phyloP scores from a whole-genome alignment of 352 stramenopile species.

The Stramenopiles sp. region DNA sequence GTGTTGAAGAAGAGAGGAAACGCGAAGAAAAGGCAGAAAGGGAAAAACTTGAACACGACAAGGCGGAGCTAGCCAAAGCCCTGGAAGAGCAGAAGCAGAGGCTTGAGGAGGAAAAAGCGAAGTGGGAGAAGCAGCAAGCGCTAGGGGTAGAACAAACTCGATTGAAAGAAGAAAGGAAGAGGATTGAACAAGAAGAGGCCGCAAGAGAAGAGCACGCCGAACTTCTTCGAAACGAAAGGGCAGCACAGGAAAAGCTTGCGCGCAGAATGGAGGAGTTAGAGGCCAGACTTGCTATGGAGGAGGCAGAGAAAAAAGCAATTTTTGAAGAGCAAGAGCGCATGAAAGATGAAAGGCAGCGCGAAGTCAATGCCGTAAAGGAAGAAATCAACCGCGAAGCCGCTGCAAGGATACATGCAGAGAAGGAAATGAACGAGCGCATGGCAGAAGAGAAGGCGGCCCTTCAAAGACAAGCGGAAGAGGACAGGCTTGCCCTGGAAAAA shows the following conservation, averaged over 20 bases:
- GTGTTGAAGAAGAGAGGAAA: slow-evolving; percentile 5
- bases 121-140: not conserved
- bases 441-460: not conserved
- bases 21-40: not conserved
- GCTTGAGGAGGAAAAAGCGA: not conserved
- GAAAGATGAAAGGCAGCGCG: slow-evolving; percentile 3
- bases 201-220: not conserved
- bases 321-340: slow-evolving; percentile 3
- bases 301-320: slow-evolving; percentile 7
- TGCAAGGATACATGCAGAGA: not conserved
- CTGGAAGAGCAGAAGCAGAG: not conserved
- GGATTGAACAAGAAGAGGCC: not conserved
- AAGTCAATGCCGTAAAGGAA: too few species aligned
- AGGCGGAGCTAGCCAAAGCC: slow-evolving; percentile 10
- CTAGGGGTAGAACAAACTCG: not conserved
- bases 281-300: not conserved
- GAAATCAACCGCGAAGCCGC: too few species aligned
- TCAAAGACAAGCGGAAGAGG: not conserved
- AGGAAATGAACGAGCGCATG: not conserved
- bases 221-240: not conserved
- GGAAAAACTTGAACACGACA: slow-evolving; percentile 2
- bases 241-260: not conserved
- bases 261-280: not conserved
- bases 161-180: not conserved
- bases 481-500: not conserved